These are phyloP conservation scores for Symbiodinium pilosum DNA, from an alignment of 73 alveolate species.

Conservation along the genomic window DNA sequence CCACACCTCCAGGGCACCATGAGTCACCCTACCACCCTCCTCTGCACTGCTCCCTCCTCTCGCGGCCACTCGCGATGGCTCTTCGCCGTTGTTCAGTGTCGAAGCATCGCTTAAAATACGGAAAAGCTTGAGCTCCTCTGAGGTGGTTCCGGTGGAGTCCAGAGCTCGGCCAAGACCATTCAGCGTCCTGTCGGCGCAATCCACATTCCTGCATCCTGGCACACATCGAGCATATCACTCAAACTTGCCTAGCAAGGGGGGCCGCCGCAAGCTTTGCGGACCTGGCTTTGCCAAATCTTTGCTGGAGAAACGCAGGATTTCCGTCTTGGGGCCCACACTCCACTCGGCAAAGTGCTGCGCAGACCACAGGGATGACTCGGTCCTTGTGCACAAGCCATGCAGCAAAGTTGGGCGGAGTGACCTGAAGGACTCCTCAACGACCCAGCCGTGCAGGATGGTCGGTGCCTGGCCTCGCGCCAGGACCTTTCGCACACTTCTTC, in stretches of 20 bases:
- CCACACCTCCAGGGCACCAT: background rate
- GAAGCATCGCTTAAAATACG: too few species aligned
- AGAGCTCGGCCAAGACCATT: constrained; percentile 83
- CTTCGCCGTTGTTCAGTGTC: background rate
- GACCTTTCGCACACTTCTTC: background rate
- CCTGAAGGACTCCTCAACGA: constrained; percentile 90
- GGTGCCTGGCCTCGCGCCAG: constrained; percentile 47
- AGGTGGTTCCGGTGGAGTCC: constrained; percentile 76
- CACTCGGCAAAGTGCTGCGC: constrained; percentile 87
- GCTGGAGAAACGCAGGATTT: background rate
- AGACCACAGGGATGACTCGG: constrained; percentile 81
- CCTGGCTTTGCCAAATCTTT: background rate
- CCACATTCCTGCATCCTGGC: too few species aligned
- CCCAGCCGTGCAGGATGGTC: constrained; percentile 89
- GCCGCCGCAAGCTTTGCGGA: constrained; percentile 77
- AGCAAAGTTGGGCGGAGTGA: too few species aligned
- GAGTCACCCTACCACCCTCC: background rate
- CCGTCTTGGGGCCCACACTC: constrained; percentile 5
- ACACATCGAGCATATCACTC: background rate
- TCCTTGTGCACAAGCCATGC: too few species aligned
- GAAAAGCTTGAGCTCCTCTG: too few species aligned
- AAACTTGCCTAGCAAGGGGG: constrained; percentile 50
- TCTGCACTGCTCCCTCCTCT: background rate
- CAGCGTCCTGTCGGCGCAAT: background rate
- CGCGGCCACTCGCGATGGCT: background rate